A percentile compares a stretch with the other conserved stretches of the same genome.
Conservation (phyloP, 352 stramenopile genomes). For the Globisporangium viniferum region DNA sequence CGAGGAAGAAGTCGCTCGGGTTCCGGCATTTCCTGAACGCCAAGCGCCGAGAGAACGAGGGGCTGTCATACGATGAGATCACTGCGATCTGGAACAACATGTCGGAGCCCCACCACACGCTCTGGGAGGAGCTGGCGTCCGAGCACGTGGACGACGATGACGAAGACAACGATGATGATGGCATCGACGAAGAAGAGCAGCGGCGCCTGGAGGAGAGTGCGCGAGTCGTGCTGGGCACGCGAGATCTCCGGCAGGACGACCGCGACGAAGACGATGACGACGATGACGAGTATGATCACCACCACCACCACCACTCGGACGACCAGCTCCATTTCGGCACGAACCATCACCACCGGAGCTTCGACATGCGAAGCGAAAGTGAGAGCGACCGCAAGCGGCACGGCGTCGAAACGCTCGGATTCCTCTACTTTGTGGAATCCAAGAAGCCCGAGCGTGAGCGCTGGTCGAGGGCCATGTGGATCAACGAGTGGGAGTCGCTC, state of each 20-base stretch:
- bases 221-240: slow-evolving; percentile 18
- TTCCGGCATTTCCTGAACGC: slow-evolving; percentile 36
- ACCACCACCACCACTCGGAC: background rate
- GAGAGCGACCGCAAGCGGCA: background rate
- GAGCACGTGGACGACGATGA: slow-evolving; percentile 15
- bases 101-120: slow-evolving; percentile 30
- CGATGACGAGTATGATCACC: background rate
- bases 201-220: slow-evolving; percentile 27
- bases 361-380: background rate
- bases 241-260: slow-evolving; percentile 11
- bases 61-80: slow-evolving; percentile 25
- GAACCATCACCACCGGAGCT: slow-evolving; percentile 8
- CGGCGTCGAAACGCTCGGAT: slow-evolving; percentile 12
- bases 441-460: slow-evolving; percentile 23
- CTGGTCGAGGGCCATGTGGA: slow-evolving; percentile 26
- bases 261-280: slow-evolving; percentile 4
- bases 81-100: slow-evolving; percentile 33
- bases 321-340: slow-evolving; percentile 8
- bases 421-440: slow-evolving; percentile 26
- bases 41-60: slow-evolving; percentile 28
- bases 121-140: slow-evolving; percentile 35
- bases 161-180: background rate
- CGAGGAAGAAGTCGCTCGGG: slow-evolving; percentile 19
- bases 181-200: slow-evolving; percentile 17
- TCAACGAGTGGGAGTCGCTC: slow-evolving; percentile 25